Evolutionary conservation across 2,329 filamentous ascomycete genomes (phyloP), one percentile per base, ranked within the genome.

Genomic region (Dothiorella sarmentorum): DNA sequence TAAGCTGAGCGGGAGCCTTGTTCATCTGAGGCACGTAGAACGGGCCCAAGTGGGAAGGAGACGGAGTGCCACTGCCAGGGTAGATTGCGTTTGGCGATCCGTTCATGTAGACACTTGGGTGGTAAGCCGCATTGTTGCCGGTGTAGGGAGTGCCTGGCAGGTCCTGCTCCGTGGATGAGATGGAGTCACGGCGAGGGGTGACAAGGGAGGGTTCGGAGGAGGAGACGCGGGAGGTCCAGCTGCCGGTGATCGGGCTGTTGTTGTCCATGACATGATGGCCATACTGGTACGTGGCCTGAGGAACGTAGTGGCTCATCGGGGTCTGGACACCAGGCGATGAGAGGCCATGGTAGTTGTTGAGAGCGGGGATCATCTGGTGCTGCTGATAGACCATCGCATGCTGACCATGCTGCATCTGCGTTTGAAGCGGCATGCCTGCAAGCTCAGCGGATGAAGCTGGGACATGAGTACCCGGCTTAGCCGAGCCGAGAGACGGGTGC

Each of bases 121-220:
- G 73, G 60, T 79, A 80, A 59, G 40, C 24, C 20, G 47, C 40
- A 18, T 58, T 49, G 45, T 49, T 51, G 31, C 57, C 49, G n/a
- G 57, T 59, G 47, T 72, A 75, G 3, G 78, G 78, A 7, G 78
- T 81, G 20, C 76, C 77, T 18, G 78, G 78, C 61, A 78, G 72
- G 49, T 80, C 78, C 59, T 80, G 77, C 73, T 80, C 78, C 64
- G 79, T 80, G 31, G 78, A 80, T 4, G 78, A 81, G 62, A 79
- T 71, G 7, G 78, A 80, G 63, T 78, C 78, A 47, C 78, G 78
- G 35, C 78, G 78, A 49, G 78, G 77, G 17, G 78, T 80, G 72
- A 80, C 77, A 52, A 81, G 71, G 7, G 77, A 75, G 4, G 78
- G 78, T 27, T 79, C 77, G 7, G 71, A 74, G 17, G 75, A 78